Evolutionary conservation across 306 rosid genomes (phyloP).

Genomic region (Medicago lupulina): DNA sequence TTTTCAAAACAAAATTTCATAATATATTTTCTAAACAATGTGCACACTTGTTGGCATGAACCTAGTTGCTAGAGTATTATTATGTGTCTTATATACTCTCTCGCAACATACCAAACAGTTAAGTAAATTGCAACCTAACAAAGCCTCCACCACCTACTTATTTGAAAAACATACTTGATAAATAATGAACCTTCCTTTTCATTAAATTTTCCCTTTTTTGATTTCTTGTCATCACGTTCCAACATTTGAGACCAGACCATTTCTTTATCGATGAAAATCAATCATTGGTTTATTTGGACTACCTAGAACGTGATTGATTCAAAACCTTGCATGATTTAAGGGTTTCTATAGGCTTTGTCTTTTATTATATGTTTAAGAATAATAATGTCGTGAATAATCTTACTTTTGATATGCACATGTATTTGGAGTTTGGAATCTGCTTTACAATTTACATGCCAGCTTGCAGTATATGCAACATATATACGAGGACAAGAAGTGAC

Average conservation of each 20-base stretch:
- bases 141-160: background rate
- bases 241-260: constrained; percentile 18
- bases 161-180: constrained; percentile 8
- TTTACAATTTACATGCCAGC: constrained; percentile 20
- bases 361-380: background rate
- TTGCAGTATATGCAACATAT: constrained; percentile 21
- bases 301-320: constrained; percentile 23
- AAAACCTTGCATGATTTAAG: constrained; percentile 39
- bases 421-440: constrained; percentile 31
- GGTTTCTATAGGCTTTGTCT: constrained; percentile 35
- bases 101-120: background rate
- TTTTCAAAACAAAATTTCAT: too few species aligned
- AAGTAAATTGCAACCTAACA: background rate
- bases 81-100: too few species aligned
- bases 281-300: constrained; percentile 24
- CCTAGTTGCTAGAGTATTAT: too few species aligned
- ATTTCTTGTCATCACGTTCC: constrained; percentile 24
- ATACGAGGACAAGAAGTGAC: constrained; percentile 28
- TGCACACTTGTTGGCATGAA: too few species aligned
- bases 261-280: constrained; percentile 12
- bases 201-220: background rate
- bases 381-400: background rate
- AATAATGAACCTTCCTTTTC: constrained; percentile 22
- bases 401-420: constrained; percentile 11
- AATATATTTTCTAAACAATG: too few species aligned